Base-by-base conservation (phyloP, 2,329 filamentous ascomycete species). In the Botrytis cinerea region DNA sequence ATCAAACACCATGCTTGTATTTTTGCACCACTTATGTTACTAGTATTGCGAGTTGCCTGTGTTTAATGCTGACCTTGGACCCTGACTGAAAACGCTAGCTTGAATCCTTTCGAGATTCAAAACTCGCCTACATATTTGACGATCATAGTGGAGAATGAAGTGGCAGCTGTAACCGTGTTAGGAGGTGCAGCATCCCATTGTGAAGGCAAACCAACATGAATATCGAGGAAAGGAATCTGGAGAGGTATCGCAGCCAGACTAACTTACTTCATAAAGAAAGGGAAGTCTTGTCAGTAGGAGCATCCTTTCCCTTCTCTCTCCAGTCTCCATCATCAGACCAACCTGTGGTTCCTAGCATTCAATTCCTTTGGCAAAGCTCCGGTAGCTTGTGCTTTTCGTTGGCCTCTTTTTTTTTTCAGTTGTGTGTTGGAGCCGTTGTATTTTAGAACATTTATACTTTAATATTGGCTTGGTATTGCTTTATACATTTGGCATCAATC, bases 361-460 rank as follows among this genome's bases (percentile, higher is more conserved):
- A 40, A 60, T 22, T 59, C 46, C 40, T 45, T 43, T 81, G 81
- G 81, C 83, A 83, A 82, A 84, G 83, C 85, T 86, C 85, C 82
- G 84, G 84, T 82, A 86, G 85, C 79, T 80, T 80, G 76, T 79
- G 77, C 77, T 74, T 74, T 75, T 43, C 75, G 64, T 63, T 66
- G 64, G 74, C 72, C 77, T 75, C 76, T 78, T 75, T 72, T 77
- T 72, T 77, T 51, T 54, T 75, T 76, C 77, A 73, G 73, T 75
- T 69, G 76, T 73, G 40, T 25, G 5, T 32, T 64, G 51, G 48
- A 16, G 25, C 14, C 46, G n/a, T 66, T 54, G 60, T 71, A 32
- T 66, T 20, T 51, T 57, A 51, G 35, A 35, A 48, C n/a, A 54
- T 32, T 35, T 38, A 43, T 57, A 43, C 35, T 8, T 35, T 71